Evolutionary conservation across 2,329 filamentous ascomycete genomes (phyloP), one percentile per base, ranked within the genome.

Genomic region (Stromatinia cepivora): DNA sequence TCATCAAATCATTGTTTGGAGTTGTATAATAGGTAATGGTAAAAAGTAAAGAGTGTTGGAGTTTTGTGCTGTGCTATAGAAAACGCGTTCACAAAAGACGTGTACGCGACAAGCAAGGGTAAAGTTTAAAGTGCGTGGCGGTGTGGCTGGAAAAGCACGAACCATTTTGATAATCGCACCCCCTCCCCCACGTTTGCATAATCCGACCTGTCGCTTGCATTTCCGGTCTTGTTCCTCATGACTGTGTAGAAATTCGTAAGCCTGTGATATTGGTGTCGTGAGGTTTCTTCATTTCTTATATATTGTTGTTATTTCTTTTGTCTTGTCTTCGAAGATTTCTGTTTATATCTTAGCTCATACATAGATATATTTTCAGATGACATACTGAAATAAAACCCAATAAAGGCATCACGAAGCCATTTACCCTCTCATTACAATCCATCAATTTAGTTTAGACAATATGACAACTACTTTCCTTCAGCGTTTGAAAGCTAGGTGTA

Each of bases 101-200:
- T 64, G 61, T 39, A 42, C 66, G 66, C 58, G 66, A 52, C 36
- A n/a, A 68, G 66, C 56, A 67, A 22, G 66, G 25, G 25, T 42
- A 28, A 61, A 64, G 61, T 52, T 63, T 63, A 52, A 52, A 63
- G 61, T 63, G 45, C 28, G 57, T 63, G 13, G 61, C 11, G 15
- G 46, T 52, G 66, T 66, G 64, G 42, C 53, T 66, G 25, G 15
- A 45, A 80, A n/a, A n/a, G 6, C 20, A 56, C 17, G 6, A 34
- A 7, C 36, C 50, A n/a, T 28, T 31, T 65, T 42, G 48, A 66
- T 57, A 57, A 28, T 13, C n/a, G 31, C 61, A 63, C 59, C 31
- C 7, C 59, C 59, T 31, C 45, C 36, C 31, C 4, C n/a, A 42
- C 42, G 48, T 42, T 45, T 42, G 15, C 13, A 42, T 15, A 15